Percentiles rank a stretch among this genome's conserved stretches.
These are phyloP conservation scores for Penicillium hesseltinei DNA, from an alignment of 2,329 filamentous ascomycete species.

Conservation along the genomic window DNA sequence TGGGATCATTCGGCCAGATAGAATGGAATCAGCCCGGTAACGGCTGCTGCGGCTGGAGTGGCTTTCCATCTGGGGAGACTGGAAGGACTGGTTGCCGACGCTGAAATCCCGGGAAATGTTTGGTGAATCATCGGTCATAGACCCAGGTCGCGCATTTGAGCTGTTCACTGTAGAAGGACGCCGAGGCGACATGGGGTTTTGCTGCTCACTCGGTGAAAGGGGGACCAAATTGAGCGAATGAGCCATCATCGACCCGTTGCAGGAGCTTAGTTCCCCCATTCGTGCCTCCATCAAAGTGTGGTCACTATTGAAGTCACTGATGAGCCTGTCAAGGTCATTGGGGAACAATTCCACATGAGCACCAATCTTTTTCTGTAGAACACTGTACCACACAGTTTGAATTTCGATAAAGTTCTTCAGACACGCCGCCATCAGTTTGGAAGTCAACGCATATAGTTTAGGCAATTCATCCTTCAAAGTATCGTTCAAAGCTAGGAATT, in stretches of 20 bases:
- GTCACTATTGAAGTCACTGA: conserved; percentile 74
- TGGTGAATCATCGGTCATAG: conserved; percentile 63
- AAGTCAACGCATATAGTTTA: conserved; percentile 75
- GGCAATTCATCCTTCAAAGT: conserved; percentile 91
- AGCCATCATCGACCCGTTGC: conserved; percentile 68
- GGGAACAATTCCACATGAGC: conserved; percentile 67
- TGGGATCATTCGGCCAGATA: conserved; percentile 51
- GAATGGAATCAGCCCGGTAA: conserved; percentile 56
- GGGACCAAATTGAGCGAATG: conserved; percentile 60
- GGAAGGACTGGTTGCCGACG: conserved; percentile 64
- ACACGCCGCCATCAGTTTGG: conserved; percentile 78
- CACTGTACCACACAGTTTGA: conserved; percentile 76
- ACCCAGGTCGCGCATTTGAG: conserved; percentile 58
- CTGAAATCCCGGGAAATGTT: conserved; percentile 65
- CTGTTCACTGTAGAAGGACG: conserved; percentile 52
- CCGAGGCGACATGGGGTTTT: conserved; percentile 40
- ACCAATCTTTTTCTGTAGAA: conserved; percentile 80
- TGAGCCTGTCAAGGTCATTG: conserved; percentile 69
- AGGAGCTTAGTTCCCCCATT: conserved; percentile 68
- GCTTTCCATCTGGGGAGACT: conserved; percentile 53
- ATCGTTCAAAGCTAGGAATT: conserved; percentile 88
- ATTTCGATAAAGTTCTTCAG: conserved; percentile 80
- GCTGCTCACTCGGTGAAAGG: conserved; percentile 49
- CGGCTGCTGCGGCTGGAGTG: conserved; percentile 39
- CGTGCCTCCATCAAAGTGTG: conserved; percentile 73